Percentiles rank a stretch among this genome's conserved stretches.
phyloP scores from a whole-genome alignment of 768 basidiomycete genomes.

The Fomitopsis pulvina region DNA sequence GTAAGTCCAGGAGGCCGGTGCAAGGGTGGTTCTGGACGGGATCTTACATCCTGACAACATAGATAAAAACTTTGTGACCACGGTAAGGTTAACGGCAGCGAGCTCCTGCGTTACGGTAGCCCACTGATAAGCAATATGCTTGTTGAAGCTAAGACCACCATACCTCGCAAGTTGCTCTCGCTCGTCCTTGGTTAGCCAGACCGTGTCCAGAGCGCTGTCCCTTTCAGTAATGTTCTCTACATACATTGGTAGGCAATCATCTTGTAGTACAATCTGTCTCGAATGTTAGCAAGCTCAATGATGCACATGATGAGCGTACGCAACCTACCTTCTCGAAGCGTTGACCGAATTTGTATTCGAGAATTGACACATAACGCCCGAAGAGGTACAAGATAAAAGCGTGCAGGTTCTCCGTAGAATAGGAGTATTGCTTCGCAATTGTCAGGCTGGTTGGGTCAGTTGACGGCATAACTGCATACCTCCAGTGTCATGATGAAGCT shows the following conservation, averaged over 20 bases:
- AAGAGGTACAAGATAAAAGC: slow-evolving; percentile 83
- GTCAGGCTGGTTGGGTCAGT: not conserved
- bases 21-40: too few relatives aligned
- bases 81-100: slow-evolving; percentile 69
- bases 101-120: slow-evolving; percentile 33
- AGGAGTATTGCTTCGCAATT: slow-evolving; percentile 71
- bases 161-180: slow-evolving; percentile 53
- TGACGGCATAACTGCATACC: slow-evolving; percentile 36
- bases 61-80: slow-evolving; percentile 95
- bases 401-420: slow-evolving; percentile 78
- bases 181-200: slow-evolving; percentile 76
- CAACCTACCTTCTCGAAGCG: slow-evolving; percentile 72
- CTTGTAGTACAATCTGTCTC: slow-evolving; percentile 69
- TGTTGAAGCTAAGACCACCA: slow-evolving; percentile 3
- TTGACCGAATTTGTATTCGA: slow-evolving; percentile 74
- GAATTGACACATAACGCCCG: slow-evolving; percentile 78
- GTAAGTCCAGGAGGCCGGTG: not conserved
- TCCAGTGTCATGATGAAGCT: slow-evolving; percentile 90
- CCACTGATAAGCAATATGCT: slow-evolving; percentile 3
- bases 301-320: not conserved
- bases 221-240: slow-evolving; percentile 54
- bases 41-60: slow-evolving; percentile 84
- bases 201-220: slow-evolving; percentile 66
- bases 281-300: not conserved
- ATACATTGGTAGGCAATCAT: slow-evolving; percentile 89